Base-by-base conservation (phyloP, 176 grass and related monocot species). In the Zea mays region DNA sequence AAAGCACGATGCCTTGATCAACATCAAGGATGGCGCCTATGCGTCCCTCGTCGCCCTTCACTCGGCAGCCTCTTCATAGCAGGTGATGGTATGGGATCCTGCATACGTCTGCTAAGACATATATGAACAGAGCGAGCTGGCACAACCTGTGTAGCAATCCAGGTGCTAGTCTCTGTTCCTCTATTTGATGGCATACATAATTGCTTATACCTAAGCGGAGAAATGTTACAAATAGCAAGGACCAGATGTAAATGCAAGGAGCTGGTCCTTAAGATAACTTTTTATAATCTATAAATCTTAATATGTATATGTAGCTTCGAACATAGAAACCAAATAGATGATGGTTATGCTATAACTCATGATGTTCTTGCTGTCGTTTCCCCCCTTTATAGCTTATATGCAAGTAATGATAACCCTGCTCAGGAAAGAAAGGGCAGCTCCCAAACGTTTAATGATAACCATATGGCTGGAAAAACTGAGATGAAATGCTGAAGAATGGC, bases 11-110 rank as follows among this genome's bases (percentile, higher is more conserved):
- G 83, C 54, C 17, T 86, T 99, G 86, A 89, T 99, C 50, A 88
- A 80, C 57, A 90, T 98, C 85, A 99, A 96, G 81, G 96, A 89
- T 72, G 96, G 96, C 57, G 96, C 88, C 2, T 99, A 99, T 15
- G 96, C 92, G 17, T 96, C 96, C n/a, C 91, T 99, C 66, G 92
- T 95, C 80, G 92, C 92, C 21, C 84, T 99, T 75, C 92, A 99
- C 74, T 85, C 92, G 5, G 80, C 83, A 75, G 74, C 81, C 40
- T 70, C 86, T 67, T 86, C 60, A 1, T 88, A 81, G 65, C 37
- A 11, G 43, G 58, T 65, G 42, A 14, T 75, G 52, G 59, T 36
- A 35, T n/a, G 49, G 42, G 62, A 43, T 75, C 61, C 62, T 49
- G 52, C n/a, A 82, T 74, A 14, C 27, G 10, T 74, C 43, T 79